Base-by-base conservation (phyloP, 768 basidiomycete species). In the Termitomyces sp. region DNA sequence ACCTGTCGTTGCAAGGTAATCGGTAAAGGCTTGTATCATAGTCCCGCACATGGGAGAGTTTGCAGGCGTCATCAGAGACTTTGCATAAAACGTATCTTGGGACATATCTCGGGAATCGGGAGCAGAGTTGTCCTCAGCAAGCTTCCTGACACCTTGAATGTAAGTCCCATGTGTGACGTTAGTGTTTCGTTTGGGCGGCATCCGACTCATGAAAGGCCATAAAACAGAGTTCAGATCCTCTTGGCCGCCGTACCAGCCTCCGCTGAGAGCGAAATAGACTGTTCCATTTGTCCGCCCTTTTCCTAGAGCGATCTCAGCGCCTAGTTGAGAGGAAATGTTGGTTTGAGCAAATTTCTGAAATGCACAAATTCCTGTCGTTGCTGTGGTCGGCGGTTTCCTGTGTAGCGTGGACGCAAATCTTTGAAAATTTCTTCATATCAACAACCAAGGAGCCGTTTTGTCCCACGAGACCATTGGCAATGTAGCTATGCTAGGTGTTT, bases 391-490 rank as follows among this genome's bases (percentile, higher is more conserved):
- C 77, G 3, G 70, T 75, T 8, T 68, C 70, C 25, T 67, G 62
- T 10, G 60, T 54, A n/a, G 68, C 60, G 52, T 76, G 66, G 11
- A 81, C 65, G 0, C 67, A 61, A 32, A 84, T 71, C 10, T 66
- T 59, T 16, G 73, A 72, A 58, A 82, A 68, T 34, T 74, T 71
- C 46, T 64, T 66, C 48, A 82, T 53, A 63, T 84, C 80, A 46
- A 82, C 57, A 9, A 83, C 76, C 7, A 82, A 63, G 2, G 68
- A 68, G n/a, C 75, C 75, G 56, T 55, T 37, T 51, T 30, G 16
- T 32, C 35, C 48, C 37, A 34, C 42, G 10, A 55, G 35, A 21
- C 45, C 27, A 16, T 44, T 49, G 19, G 53, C 53, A 37, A 46
- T 46, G n/a, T 44, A 54, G 14, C 53, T 44, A 34, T 54, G 53